Conservation (phyloP, 1,139 yeast species). For the Candida freyschussii region DNA sequence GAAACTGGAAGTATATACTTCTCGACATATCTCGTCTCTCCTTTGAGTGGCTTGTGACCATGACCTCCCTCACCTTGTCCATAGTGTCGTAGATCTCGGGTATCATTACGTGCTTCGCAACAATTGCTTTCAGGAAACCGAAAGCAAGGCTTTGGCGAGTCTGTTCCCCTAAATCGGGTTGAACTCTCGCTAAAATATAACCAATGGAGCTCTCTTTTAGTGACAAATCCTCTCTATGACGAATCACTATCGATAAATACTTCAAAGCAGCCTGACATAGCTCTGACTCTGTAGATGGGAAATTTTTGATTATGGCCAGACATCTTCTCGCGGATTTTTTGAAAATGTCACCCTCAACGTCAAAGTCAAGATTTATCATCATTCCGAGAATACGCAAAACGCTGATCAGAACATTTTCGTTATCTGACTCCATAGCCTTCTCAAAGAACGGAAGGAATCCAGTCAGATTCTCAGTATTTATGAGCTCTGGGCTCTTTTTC, state of each 20-base stretch:
- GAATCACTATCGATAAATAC: constrained; percentile 66
- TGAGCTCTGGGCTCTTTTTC: constrained; percentile 51
- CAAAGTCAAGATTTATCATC: constrained; percentile 58
- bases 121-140: constrained; percentile 70
- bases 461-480: constrained; percentile 55
- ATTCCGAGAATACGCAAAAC: constrained; percentile 61
- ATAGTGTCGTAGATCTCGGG: constrained; percentile 90
- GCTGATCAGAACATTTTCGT: constrained; percentile 71
- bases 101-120: constrained; percentile 66
- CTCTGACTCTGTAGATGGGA: constrained; percentile 75
- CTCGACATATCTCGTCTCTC: constrained; percentile 86
- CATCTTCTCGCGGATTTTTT: constrained; percentile 59
- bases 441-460: constrained; percentile 76
- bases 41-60: constrained; percentile 85
- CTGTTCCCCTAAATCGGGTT: constrained; percentile 90
- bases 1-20: constrained; percentile 75
- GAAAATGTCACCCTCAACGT: constrained; percentile 49
- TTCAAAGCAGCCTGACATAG: constrained; percentile 79
- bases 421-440: constrained; percentile 53
- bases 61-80: constrained; percentile 74
- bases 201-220: constrained; percentile 72
- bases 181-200: constrained; percentile 67
- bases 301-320: constrained; percentile 62
- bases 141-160: constrained; percentile 85
- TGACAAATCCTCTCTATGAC: constrained; percentile 61